These are phyloP conservation scores for Daldinia bambusicola DNA, from an alignment of 495 filamentous ascomycete genomes.

Conservation along the genomic window DNA sequence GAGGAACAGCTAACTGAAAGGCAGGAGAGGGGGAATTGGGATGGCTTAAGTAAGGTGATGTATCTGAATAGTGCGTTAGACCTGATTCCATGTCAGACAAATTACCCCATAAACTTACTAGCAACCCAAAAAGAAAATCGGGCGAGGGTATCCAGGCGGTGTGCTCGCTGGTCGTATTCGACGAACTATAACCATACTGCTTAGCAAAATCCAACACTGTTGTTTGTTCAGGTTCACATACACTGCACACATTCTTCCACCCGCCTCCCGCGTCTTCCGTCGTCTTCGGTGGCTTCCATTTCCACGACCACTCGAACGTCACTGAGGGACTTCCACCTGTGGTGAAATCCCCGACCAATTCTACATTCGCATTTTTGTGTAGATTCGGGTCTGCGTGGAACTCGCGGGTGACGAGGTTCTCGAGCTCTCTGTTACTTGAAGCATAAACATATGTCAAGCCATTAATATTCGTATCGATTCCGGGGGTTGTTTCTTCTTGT, in stretches of 20 bases:
- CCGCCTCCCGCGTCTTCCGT: slow-evolving; percentile 87
- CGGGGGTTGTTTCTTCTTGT: slow-evolving; percentile 67
- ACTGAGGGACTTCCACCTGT: slow-evolving; percentile 84
- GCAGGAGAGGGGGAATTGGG: slow-evolving; percentile 71
- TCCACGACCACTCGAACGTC: slow-evolving; percentile 95
- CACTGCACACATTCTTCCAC: slow-evolving; percentile 94
- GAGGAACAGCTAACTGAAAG: slow-evolving; percentile 75
- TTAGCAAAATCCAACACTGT: slow-evolving; percentile 41
- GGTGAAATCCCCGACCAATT: slow-evolving; percentile 86
- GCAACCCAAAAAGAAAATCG: slow-evolving; percentile 96
- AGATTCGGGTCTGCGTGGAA: slow-evolving; percentile 97
- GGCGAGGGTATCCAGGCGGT: slow-evolving; percentile 86
- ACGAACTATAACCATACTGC: slow-evolving; percentile 69
- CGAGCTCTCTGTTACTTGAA: slow-evolving; percentile 83
- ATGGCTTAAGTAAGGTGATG: slow-evolving; percentile 51
- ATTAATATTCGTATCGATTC: slow-evolving; percentile 79
- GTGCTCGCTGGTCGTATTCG: slow-evolving; percentile 93
- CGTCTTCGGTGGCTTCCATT: slow-evolving; percentile 89
- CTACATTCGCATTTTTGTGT: slow-evolving; percentile 96
- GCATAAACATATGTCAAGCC: slow-evolving; percentile 93
- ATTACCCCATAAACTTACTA: slow-evolving; percentile 60
- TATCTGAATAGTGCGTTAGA: slow-evolving; percentile 45
- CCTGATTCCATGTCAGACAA: slow-evolving; percentile 43
- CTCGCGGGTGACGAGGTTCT: slow-evolving; percentile 92
- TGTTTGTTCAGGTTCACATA: slow-evolving; percentile 49